Evolutionary conservation across 208 protist species (phyloP).

Genomic region (Sergeia podlipaevii): DNA sequence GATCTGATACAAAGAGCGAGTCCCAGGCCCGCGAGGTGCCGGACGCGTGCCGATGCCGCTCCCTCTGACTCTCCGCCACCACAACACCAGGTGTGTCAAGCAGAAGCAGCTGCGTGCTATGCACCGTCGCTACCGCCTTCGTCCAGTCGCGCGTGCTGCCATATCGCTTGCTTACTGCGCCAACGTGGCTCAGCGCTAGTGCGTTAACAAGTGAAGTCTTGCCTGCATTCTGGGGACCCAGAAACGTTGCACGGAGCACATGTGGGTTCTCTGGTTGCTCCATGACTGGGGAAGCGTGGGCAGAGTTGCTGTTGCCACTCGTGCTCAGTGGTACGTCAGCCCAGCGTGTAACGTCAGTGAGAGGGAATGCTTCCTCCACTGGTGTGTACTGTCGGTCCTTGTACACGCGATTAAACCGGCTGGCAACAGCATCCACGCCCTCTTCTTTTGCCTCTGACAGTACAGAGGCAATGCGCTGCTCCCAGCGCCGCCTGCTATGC

Average conservation of each 20-base stretch:
- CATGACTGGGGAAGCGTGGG: constrained; percentile 1
- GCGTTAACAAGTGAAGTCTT: constrained; percentile 91
- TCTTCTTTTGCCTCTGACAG: constrained; percentile 58
- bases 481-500: constrained; percentile 79
- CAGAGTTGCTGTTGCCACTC: neutral
- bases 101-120: constrained; percentile 85
- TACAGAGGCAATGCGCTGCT: constrained; percentile 77
- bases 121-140: constrained; percentile 76
- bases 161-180: constrained; percentile 76
- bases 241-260: constrained; percentile 49
- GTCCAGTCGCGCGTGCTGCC: constrained; percentile 82
- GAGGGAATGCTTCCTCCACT: constrained; percentile 79
- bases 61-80: constrained; percentile 30
- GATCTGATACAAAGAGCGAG: constrained; percentile 69
- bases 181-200: constrained; percentile 74
- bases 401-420: constrained; percentile 83
- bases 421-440: constrained; percentile 51
- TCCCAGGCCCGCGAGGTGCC: constrained; percentile 77
- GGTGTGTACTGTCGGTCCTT: constrained; percentile 77
- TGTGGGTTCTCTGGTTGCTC: constrained; percentile 37
- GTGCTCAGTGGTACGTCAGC: constrained; percentile 13
- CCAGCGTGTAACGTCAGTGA: constrained; percentile 39
- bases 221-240: constrained; percentile 84
- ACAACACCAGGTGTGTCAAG: constrained; percentile 85
- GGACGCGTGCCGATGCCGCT: constrained; percentile 44